Conservation (phyloP, 306 rosid species). For the Casuarina cunninghamiana region DNA sequence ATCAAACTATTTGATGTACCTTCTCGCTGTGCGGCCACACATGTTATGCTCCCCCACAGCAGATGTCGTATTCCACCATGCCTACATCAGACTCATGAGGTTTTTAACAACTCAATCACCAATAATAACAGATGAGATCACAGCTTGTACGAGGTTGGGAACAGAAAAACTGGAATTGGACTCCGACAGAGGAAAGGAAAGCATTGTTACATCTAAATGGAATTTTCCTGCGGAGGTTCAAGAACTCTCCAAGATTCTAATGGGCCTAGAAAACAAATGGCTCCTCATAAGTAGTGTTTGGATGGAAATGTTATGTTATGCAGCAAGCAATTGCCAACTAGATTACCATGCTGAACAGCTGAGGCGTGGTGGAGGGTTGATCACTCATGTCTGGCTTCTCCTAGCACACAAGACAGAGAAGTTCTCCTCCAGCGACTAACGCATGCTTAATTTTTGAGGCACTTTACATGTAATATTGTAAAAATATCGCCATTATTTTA, state of each 20-base stretch:
- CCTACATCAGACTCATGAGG: conserved; percentile 34
- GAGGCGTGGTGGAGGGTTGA: conserved; percentile 66
- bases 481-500: not conserved
- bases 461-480: not conserved
- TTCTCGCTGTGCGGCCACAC: conserved; percentile 54
- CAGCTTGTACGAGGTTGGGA: conserved; percentile 38
- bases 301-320: conserved; percentile 74
- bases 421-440: conserved; percentile 48
- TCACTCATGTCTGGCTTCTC: conserved; percentile 70
- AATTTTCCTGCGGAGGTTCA: conserved; percentile 44
- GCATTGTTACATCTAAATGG: conserved; percentile 59
- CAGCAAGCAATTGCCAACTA: conserved; percentile 52
- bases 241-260: conserved; percentile 43
- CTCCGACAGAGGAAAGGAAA: conserved; percentile 45
- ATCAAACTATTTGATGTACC: conserved; percentile 71
- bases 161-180: conserved; percentile 26
- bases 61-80: conserved; percentile 43
- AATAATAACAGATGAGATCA: conserved; percentile 34
- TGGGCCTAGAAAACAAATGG: conserved; percentile 45
- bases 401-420: conserved; percentile 62
- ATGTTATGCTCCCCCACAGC: conserved; percentile 53
- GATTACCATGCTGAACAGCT: conserved; percentile 67
- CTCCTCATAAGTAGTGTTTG: conserved; percentile 53
- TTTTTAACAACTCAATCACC: conserved; percentile 23
- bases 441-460: not conserved